These are phyloP conservation scores for Psilocybe subaeruginosa DNA, from an alignment of 768 basidiomycete species.

Conservation along the genomic window DNA sequence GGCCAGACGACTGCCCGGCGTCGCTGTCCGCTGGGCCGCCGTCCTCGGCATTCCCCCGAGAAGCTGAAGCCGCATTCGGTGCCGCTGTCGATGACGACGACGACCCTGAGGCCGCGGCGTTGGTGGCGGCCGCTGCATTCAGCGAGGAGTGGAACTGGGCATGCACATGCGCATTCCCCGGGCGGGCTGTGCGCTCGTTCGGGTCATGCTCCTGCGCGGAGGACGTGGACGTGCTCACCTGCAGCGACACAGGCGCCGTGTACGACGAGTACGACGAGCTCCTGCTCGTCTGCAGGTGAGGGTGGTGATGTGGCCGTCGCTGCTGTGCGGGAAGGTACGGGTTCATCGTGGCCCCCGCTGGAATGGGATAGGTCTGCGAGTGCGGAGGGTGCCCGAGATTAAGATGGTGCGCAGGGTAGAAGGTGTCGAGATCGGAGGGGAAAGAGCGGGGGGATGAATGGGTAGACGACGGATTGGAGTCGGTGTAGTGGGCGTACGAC, in stretches of 20 bases:
- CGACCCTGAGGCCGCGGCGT: slow-evolving; percentile 1
- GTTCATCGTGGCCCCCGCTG: slow-evolving; percentile 19
- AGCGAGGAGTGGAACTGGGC: slow-evolving; percentile 38
- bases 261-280: slow-evolving; percentile 28
- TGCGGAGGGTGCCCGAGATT: slow-evolving; percentile 26
- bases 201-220: slow-evolving; percentile 43
- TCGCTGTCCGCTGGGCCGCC: background rate
- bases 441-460: slow-evolving; percentile 34
- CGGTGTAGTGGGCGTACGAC: slow-evolving; percentile 29
- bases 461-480: slow-evolving; percentile 37
- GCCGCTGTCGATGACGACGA: slow-evolving; percentile 10
- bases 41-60: slow-evolving; percentile 2
- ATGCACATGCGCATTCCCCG: slow-evolving; percentile 49
- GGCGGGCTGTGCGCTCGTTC: slow-evolving; percentile 52
- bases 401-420: slow-evolving; percentile 17
- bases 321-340: slow-evolving; percentile 24
- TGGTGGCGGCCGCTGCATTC: slow-evolving; percentile 9
- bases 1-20: slow-evolving; percentile 6
- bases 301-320: slow-evolving; percentile 19
- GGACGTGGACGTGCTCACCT: slow-evolving; percentile 42
- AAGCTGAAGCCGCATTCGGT: background rate
- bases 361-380: slow-evolving; percentile 31
- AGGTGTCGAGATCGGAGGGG: slow-evolving; percentile 26
- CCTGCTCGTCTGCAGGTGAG: slow-evolving; percentile 17
- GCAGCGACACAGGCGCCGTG: slow-evolving; percentile 30